A percentile compares a stretch with the other conserved stretches of the same genome.
phyloP scores from a whole-genome alignment of 768 basidiomycete species.

The Pisolithus sp. region DNA sequence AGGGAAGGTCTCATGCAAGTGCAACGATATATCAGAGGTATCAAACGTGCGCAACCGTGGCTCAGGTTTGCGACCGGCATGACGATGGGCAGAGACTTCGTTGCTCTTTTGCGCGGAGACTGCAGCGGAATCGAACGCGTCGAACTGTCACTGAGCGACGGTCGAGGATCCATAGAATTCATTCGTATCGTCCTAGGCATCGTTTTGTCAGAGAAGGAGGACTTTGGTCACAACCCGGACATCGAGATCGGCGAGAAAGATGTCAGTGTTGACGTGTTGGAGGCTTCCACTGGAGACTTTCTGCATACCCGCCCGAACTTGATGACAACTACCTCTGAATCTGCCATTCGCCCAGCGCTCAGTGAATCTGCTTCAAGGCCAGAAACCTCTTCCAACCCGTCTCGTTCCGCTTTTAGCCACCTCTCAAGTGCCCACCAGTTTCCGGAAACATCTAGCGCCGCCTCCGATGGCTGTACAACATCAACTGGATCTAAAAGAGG shows the following conservation, averaged over 20 bases:
- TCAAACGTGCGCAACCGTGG: conserved; percentile 2
- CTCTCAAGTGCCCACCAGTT: neutral
- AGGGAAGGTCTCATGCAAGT: too few species aligned
- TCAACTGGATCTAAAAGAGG: neutral
- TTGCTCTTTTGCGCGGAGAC: conserved; percentile 1
- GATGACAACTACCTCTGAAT: neutral
- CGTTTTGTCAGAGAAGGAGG: neutral
- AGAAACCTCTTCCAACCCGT: neutral
- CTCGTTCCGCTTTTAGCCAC: neutral
- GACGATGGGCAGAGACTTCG: neutral
- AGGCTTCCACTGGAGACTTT: neutral
- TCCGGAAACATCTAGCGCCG: neutral
- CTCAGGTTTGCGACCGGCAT: neutral
- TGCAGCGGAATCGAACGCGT: neutral
- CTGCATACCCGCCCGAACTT: too few species aligned
- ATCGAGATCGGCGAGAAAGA: neutral
- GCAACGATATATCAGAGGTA: too few species aligned
- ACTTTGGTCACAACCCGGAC: conserved; percentile 6
- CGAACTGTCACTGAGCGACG: neutral
- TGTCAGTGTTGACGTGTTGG: neutral
- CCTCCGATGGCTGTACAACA: neutral
- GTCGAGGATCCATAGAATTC: conserved; percentile 1
- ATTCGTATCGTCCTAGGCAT: conserved; percentile 1
- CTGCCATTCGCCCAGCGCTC: neutral
- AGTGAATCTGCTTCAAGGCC: neutral